phyloP scores from a whole-genome alignment of 345 rosid genomes.

The Toxicodendron radicans region DNA sequence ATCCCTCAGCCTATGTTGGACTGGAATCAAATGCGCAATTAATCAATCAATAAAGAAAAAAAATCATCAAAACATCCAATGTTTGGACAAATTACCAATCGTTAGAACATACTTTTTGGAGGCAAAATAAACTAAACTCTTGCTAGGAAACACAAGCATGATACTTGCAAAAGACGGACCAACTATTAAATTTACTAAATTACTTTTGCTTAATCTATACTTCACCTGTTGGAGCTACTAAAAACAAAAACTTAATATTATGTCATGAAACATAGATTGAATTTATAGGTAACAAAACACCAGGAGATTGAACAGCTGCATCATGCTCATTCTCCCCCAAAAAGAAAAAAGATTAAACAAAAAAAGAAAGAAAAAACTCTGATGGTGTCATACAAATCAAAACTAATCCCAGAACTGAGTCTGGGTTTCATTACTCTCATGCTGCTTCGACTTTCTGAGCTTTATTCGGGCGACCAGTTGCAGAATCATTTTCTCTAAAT shows the following conservation, averaged over 20 bases:
- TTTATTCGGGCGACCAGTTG: constrained; percentile 60
- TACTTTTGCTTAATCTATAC: neutral
- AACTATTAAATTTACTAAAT: neutral
- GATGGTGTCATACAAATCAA: neutral
- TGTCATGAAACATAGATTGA: neutral
- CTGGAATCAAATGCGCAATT: too few species aligned
- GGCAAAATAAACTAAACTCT: neutral
- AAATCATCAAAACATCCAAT: too few species aligned
- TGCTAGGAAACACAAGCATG: neutral
- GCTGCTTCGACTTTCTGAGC: constrained; percentile 45
- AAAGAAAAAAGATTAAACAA: too few species aligned
- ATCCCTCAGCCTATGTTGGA: too few species aligned
- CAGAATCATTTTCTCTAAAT: constrained; percentile 49
- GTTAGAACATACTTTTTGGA: too few species aligned
- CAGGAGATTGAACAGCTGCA: neutral
- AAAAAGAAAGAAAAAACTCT: neutral
- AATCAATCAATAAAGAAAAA: neutral
- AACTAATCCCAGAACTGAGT: constrained; percentile 4
- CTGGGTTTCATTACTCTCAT: neutral
- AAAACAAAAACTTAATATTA: neutral
- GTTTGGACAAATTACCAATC: too few species aligned
- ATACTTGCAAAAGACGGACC: neutral
- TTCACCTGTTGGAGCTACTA: neutral
- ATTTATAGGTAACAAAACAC: neutral
- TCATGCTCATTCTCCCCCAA: neutral